Evolutionary conservation across 2,329 filamentous ascomycete species (phyloP), one percentile per base, ranked within the genome.

Genomic region (Colletotrichum cuscutae): DNA sequence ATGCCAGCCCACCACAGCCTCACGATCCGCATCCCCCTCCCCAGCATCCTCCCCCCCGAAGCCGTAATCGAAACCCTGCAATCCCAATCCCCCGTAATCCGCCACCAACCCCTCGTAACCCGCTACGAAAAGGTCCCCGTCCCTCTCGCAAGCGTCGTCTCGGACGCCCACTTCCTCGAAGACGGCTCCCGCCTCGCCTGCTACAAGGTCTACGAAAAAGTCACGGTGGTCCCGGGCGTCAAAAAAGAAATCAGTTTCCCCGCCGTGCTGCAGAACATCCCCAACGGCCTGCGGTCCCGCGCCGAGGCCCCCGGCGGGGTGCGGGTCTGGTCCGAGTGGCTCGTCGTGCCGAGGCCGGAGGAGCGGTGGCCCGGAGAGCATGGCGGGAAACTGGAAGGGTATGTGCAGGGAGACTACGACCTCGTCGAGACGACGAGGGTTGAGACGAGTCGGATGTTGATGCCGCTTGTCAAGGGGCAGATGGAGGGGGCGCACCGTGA

Each of bases 231-330:
- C 7, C 84, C 85, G 1, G 83, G 84, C 58, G 79, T 78, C 4
- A 79, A 76, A 59, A 86, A 83, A 76, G 81, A 82, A 37, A 80
- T 87, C 49, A 76, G 75, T 64, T 83, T 87, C 70, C 82, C 82
- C 5, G 84, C 83, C 72, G 80, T 85, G 32, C 86, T 87, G 73
- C 85, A 87, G 76, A 80, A 78, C 72, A 81, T 84, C 37, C 78
- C 79, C 26, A 77, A 80, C 46, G 85, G 85, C 60, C 77, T 85
- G 35, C 81, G 85, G n/a, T 82, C 82, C 65, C 80, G 85, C 52
- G 85, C 83, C 61, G 79, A 84, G 53, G 84, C 85, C 5, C 79
- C 82, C 3, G 84, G 79, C 28, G 85, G 85, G 49, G 84, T 87
- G 26, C 79, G 80, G 19, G 82, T 87, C 65, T 82, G 85, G 79